Evolutionary conservation across 208 protist species (phyloP), one percentile per base, ranked within the genome.

Genomic region (Acanthamoeba polyphaga): DNA sequence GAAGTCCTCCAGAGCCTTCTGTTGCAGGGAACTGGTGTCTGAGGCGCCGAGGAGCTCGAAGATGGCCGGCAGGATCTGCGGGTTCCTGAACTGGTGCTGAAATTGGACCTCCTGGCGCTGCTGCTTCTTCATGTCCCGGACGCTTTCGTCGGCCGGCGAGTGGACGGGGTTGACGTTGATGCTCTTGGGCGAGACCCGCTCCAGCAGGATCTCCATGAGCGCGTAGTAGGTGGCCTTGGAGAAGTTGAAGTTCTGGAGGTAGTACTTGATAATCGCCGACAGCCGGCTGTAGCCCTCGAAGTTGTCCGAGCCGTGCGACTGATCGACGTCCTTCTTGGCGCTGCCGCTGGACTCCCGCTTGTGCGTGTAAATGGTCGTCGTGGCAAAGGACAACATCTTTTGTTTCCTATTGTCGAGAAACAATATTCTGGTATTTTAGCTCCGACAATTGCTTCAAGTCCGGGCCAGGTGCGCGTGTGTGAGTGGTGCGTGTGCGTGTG

Each of bases 201-300:
- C 88, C 34, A 93, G 60, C 88, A 93, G 38, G 32, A 93, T 76
- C 88, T 93, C 88, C 88, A 93, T 76, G 27, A 93, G 88, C 32
- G 60, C 53, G n/a, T 93, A 74, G 62, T 93, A 93, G 22, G 62
- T 93, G 19, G 60, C 38, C 43, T 78, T 46, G 32, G 88, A 60
- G 88, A 93, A 93, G 66, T 29, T 74, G 49, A 93, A 93, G 88
- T 93, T 70, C 62, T 93, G 88, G 13, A 93, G 49, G 46, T 93
- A 74, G 38, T 93, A 58, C 34, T 89, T 68, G 55, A 89, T 89
- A 38, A 89, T 89, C 13, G 82, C 49, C 27, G 82, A 89, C 9
- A 89, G 82, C n/a, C 82, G 49, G 27, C 55, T 66, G 55, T 89
- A 89, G 51, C 82, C 82, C 49, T 89, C 82, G 32, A 80, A 80